Conservation (phyloP, 495 filamentous ascomycete species). For the Lasiosphaeria miniovina region DNA sequence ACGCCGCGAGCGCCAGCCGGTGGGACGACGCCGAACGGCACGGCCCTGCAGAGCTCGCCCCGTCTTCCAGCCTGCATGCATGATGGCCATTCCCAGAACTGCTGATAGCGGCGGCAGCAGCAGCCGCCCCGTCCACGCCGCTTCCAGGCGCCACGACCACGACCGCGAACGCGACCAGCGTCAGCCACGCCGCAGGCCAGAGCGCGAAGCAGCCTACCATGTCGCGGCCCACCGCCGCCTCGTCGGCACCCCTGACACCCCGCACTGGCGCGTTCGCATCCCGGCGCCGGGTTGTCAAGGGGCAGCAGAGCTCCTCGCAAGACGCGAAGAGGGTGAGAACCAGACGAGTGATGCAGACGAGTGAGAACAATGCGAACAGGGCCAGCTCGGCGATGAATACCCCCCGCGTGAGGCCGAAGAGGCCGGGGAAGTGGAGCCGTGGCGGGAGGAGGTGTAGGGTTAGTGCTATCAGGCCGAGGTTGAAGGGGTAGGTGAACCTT, state of each 20-base stretch:
- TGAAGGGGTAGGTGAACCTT: slow-evolving; percentile 19
- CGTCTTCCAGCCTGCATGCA: too few relatives aligned
- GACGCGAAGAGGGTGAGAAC: too few relatives aligned
- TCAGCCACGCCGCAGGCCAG: slow-evolving; percentile 10
- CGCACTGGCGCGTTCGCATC: too few relatives aligned
- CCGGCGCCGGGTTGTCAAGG: too few relatives aligned
- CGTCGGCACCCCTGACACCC: too few relatives aligned
- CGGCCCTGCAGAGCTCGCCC: too few relatives aligned
- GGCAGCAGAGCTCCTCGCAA: too few relatives aligned
- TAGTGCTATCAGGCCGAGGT: slow-evolving; percentile 13
- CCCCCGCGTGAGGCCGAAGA: slow-evolving; percentile 5
- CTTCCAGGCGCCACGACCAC: slow-evolving; percentile 6
- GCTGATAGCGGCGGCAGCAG: too few relatives aligned
- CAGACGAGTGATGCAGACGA: slow-evolving; percentile 13
- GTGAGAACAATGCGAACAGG: slow-evolving; percentile 7
- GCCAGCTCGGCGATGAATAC: slow-evolving; percentile 13
- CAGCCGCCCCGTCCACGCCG: too few relatives aligned
- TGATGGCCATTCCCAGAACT: too few relatives aligned
- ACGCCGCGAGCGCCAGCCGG: slow-evolving; percentile 1
- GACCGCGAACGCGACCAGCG: slow-evolving; percentile 9
- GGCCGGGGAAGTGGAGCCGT: background rate
- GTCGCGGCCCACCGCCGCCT: background rate
- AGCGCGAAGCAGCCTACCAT: slow-evolving; percentile 6
- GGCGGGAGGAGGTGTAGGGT: slow-evolving; percentile 12
- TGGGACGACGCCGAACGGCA: background rate